Percentiles rank a stretch among this genome's conserved stretches.
Conservation (phyloP, 108 stramenopile genomes). For the Nitzschia palea region DNA sequence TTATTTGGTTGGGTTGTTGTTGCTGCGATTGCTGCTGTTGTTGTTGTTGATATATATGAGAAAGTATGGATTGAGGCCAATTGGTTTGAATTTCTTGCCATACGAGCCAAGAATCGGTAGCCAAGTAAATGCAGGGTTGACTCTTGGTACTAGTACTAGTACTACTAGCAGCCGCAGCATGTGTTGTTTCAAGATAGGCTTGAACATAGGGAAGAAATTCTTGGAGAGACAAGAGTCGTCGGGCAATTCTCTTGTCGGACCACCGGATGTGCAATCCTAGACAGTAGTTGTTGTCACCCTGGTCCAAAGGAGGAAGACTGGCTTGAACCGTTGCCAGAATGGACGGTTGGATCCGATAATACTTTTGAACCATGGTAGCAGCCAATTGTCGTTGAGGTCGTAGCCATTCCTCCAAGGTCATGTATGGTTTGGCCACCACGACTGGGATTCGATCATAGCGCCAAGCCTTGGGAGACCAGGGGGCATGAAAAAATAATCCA, state of each 20-base stretch:
- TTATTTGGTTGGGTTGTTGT: too few relatives aligned
- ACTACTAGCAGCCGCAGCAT: too few relatives aligned
- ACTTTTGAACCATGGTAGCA: slow-evolving; percentile 21
- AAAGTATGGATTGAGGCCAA: too few relatives aligned
- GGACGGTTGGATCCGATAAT: slow-evolving; percentile 29
- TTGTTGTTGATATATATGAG: too few relatives aligned
- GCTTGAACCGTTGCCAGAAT: slow-evolving; percentile 19
- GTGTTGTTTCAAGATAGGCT: slow-evolving; percentile 21
- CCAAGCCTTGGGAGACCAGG: slow-evolving; percentile 40
- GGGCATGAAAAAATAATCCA: slow-evolving; percentile 23
- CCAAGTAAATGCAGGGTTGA: neutral
- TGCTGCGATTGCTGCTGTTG: too few relatives aligned
- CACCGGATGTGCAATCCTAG: slow-evolving; percentile 43
- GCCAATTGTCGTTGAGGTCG: slow-evolving; percentile 22
- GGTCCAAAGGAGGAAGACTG: too few relatives aligned
- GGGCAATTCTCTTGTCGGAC: slow-evolving; percentile 38
- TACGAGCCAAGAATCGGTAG: neutral
- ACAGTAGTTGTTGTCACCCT: slow-evolving; percentile 14
- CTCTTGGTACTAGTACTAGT: too few relatives aligned
- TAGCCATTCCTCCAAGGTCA: slow-evolving; percentile 17
- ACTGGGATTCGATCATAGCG: slow-evolving; percentile 30
- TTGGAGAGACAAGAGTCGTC: slow-evolving; percentile 13
- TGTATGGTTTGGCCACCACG: slow-evolving; percentile 8
- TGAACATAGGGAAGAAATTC: slow-evolving; percentile 30
- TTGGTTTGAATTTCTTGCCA: neutral